phyloP scores from a whole-genome alignment of 352 stramenopile species.

The Stramenopiles sp. region DNA sequence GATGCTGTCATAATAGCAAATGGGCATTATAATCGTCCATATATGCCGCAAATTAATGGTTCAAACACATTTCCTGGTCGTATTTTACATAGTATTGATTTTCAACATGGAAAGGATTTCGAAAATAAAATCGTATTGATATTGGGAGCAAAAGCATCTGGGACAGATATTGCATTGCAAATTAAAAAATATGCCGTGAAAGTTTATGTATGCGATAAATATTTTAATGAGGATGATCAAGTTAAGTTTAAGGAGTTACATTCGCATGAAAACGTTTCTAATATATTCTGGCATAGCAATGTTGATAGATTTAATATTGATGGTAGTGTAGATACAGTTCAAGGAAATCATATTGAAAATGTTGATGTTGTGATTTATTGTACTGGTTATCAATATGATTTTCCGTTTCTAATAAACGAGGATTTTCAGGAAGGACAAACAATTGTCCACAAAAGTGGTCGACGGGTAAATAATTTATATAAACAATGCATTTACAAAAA shows the following conservation, averaged over 20 bases:
- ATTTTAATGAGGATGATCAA: conserved; percentile 12
- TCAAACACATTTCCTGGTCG: conserved; percentile 14
- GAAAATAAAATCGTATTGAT: conserved; percentile 29
- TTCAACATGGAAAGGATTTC: conserved; percentile 28
- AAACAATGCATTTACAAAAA: conserved; percentile 33
- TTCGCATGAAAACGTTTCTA: neutral
- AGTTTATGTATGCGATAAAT: conserved; percentile 36
- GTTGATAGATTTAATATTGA: conserved; percentile 19
- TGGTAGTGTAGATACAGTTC: conserved; percentile 21
- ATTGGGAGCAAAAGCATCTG: conserved; percentile 33
- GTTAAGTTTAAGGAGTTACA: neutral
- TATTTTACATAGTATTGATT: conserved; percentile 34
- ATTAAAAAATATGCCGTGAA: conserved; percentile 26
- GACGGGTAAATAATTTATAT: conserved; percentile 20
- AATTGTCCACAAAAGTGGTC: neutral
- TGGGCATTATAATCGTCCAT: conserved; percentile 32
- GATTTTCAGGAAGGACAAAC: neutral
- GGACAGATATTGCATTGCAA: conserved; percentile 35
- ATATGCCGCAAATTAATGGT: conserved; percentile 23
- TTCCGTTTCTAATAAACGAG: conserved; percentile 33
- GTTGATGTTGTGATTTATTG: conserved; percentile 41
- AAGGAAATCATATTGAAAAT: conserved; percentile 20
- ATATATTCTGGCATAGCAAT: conserved; percentile 20
- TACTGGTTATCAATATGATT: conserved; percentile 43
- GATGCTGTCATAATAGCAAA: conserved; percentile 38